These are phyloP conservation scores for Trebouxia sp. DNA, from an alignment of 139 green algal genomes.

Conservation along the genomic window DNA sequence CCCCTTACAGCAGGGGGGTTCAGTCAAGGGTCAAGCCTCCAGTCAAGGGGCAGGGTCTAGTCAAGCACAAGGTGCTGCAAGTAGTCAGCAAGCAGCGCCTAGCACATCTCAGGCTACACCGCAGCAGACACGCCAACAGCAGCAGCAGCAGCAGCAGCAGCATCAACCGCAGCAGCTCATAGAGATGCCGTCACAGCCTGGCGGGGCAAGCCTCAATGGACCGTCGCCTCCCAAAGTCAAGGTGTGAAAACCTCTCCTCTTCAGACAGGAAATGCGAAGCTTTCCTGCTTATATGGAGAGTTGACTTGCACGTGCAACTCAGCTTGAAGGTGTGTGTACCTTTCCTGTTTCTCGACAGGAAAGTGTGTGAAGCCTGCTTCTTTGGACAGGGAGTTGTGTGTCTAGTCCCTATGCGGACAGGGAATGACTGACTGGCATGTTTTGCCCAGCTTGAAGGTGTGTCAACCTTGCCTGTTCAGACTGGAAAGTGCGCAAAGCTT, in stretches of 20 bases:
- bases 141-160: constrained; percentile 5
- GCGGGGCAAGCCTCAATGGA: background rate
- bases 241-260: background rate
- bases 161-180: constrained; percentile 3
- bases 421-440: too few relatives aligned
- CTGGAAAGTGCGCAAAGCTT: too few relatives aligned
- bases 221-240: background rate
- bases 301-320: too few relatives aligned
- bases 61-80: background rate
- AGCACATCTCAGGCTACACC: background rate
- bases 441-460: too few relatives aligned
- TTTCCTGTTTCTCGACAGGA: too few relatives aligned
- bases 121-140: background rate
- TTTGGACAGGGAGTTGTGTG: too few relatives aligned
- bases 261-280: background rate
- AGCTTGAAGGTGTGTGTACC: too few relatives aligned
- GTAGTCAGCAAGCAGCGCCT: background rate
- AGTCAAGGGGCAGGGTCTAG: too few relatives aligned
- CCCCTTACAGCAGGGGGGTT: background rate
- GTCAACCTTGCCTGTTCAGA: too few relatives aligned
- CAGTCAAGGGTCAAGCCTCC: background rate
- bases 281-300: too few relatives aligned
- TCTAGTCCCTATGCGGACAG: too few relatives aligned
- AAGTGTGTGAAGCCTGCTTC: too few relatives aligned
- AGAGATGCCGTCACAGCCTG: constrained; percentile 15